Evolutionary conservation across 1,284 basidiomycete species (phyloP).

Genomic region (Spongispora temasekensis): DNA sequence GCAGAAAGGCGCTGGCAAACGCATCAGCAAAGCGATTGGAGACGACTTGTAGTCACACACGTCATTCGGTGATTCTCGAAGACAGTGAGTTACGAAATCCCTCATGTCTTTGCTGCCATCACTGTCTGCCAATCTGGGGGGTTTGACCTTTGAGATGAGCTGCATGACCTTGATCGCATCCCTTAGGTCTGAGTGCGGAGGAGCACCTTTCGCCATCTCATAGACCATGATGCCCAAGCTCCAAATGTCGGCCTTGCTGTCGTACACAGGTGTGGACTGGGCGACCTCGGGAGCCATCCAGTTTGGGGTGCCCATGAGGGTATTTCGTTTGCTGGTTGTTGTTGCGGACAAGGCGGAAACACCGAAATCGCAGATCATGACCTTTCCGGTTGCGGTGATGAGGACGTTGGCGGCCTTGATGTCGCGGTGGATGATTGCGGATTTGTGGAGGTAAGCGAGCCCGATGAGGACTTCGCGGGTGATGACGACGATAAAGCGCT

Average conservation of each 20-base stretch:
- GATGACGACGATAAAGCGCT: conserved; percentile 88
- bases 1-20: conserved; percentile 76
- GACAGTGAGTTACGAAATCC: conserved; percentile 85
- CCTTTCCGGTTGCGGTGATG: conserved; percentile 82
- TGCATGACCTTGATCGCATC: conserved; percentile 90
- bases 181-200: conserved; percentile 81
- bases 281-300: conserved; percentile 99
- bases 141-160: conserved; percentile 86
- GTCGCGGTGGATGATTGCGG: conserved; percentile 94
- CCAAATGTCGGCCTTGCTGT: conserved; percentile 97
- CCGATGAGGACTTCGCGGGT: conserved; percentile 87
- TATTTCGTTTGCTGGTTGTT: conserved; percentile 87
- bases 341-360: conserved; percentile 92
- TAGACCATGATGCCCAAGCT: conserved; percentile 93
- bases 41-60: conserved; percentile 47
- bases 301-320: conserved; percentile 94
- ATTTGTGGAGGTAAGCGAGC: conserved; percentile 87
- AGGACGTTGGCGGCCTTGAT: conserved; percentile 97
- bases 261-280: conserved; percentile 84
- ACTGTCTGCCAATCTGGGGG: conserved; percentile 77
- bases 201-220: conserved; percentile 94
- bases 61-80: conserved; percentile 82
- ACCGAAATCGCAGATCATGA: conserved; percentile 96
- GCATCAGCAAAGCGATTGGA: conserved; percentile 6
- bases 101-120: conserved; percentile 85